These are phyloP conservation scores for Talaromyces sp. DNA, from an alignment of 2,329 filamentous ascomycete genomes.

Conservation along the genomic window DNA sequence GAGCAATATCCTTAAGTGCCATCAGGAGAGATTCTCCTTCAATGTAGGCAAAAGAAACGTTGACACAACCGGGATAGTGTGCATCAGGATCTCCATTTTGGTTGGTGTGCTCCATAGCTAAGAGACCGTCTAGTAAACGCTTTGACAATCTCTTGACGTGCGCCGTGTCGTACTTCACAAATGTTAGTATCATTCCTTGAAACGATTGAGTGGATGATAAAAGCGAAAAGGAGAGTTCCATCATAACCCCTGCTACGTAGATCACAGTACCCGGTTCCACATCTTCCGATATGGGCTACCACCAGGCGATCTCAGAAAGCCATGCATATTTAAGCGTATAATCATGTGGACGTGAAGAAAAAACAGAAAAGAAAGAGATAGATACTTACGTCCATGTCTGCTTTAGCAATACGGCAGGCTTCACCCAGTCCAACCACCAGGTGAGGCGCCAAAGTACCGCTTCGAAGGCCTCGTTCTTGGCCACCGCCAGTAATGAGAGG, in stretches of 20 bases:
- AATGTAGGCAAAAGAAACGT: slow-evolving; percentile 97
- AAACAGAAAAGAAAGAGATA: slow-evolving; percentile 19
- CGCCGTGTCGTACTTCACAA: slow-evolving; percentile 79
- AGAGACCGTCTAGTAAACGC: slow-evolving; percentile 73
- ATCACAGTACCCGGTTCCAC: slow-evolving; percentile 52
- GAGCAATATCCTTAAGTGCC: slow-evolving; percentile 95
- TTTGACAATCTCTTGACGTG: slow-evolving; percentile 80
- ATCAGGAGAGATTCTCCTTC: slow-evolving; percentile 97
- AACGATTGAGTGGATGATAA: not conserved
- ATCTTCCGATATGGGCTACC: slow-evolving; percentile 34
- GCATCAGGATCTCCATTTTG: slow-evolving; percentile 79
- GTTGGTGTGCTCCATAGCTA: slow-evolving; percentile 84
- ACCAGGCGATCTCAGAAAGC: slow-evolving; percentile 75
- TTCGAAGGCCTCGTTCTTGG: slow-evolving; percentile 90
- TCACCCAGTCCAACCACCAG: slow-evolving; percentile 91
- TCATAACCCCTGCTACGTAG: slow-evolving; percentile 67
- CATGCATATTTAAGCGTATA: slow-evolving; percentile 83
- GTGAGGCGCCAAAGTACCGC: slow-evolving; percentile 86
- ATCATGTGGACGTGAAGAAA: slow-evolving; percentile 54
- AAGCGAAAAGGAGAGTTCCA: slow-evolving; percentile 26
- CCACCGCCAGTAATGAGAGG: slow-evolving; percentile 95
- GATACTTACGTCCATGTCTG: slow-evolving; percentile 78
- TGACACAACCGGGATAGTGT: slow-evolving; percentile 96
- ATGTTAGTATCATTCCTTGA: slow-evolving; percentile 1
- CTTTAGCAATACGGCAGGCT: slow-evolving; percentile 83